A percentile compares a stretch with the other conserved stretches of the same genome.
phyloP scores from a whole-genome alignment of 2,329 filamentous ascomycete genomes.

The Talaromyces sp. region DNA sequence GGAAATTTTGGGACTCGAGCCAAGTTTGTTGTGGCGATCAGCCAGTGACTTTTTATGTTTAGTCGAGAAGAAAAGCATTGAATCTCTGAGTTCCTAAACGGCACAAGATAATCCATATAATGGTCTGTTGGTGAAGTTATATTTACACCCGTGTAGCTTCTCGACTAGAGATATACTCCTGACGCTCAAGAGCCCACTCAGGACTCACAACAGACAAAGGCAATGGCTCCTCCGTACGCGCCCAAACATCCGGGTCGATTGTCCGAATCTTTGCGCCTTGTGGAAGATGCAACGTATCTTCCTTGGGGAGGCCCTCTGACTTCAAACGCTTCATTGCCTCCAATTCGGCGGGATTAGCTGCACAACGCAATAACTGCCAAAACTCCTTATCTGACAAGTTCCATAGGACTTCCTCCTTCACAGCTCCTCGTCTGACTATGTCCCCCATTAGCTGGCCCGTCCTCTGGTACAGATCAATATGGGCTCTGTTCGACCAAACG shows the following conservation, averaged over 20 bases:
- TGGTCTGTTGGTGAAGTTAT: background rate
- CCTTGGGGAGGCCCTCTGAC: constrained; percentile 19
- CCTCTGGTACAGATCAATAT: constrained; percentile 36
- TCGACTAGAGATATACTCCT: constrained; percentile 25
- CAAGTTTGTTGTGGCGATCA: background rate
- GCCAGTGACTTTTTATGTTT: background rate
- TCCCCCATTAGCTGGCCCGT: constrained; percentile 38
- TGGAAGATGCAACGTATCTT: constrained; percentile 29
- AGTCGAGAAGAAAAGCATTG: background rate
- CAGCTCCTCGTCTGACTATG: constrained; percentile 23
- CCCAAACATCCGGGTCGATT: constrained; percentile 34
- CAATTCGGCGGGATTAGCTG: constrained; percentile 22
- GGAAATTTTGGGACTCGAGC: background rate
- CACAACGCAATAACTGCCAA: constrained; percentile 33
- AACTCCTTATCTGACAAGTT: constrained; percentile 37
- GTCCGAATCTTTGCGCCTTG: constrained; percentile 34
- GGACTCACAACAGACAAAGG: constrained; percentile 24
- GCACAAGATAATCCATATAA: background rate
- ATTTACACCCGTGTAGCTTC: background rate
- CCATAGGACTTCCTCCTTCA: constrained; percentile 37
- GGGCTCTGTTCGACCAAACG: constrained; percentile 41
- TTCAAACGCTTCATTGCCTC: constrained; percentile 10
- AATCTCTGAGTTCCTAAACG: too few relatives aligned
- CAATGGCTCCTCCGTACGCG: constrained; percentile 9
- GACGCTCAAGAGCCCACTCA: constrained; percentile 24